Evolutionary conservation across 176 grass and related monocot species (phyloP), one percentile per base, ranked within the genome.

Genomic region (Carex parvula): DNA sequence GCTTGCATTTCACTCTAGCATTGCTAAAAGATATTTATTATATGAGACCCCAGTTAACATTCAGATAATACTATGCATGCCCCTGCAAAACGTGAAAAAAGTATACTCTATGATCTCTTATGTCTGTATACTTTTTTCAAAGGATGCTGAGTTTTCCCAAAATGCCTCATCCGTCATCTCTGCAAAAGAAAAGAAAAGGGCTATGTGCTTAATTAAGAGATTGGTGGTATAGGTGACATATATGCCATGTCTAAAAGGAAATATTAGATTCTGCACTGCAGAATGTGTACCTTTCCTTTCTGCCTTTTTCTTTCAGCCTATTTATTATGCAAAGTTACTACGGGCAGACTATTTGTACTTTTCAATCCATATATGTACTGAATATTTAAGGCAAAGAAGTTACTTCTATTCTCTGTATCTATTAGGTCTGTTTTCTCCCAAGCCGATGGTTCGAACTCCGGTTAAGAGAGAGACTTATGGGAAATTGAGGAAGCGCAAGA

Each of bases 361-460:
- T 17, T 58, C 22, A 79, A 79, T 60, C 29, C 10, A n/a, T 50
- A 53, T 39, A 73, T 75, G 13, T 46, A 12, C 44, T 22, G 39
- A 75, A 3, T 18, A 59, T 54, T 79, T 6, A 60, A 20, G 57
- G 29, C 20, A 17, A 60, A 60, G 12, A 16, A 54, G 52, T 17
- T 80, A 20, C 29, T 39, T 52, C 20, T 82, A 7, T 52, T 60
- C 17, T 39, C 37, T 82, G 9, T 63, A 81, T 79, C 6, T 82
- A 50, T 10, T 82, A 95, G 91, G 87, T 54, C 16, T 72, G 60
- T 80, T 64, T 56, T 97, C 88, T 67, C 88, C 91, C 75, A 92
- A 87, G 87, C 90, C 90, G 86, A 81, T 54, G 22, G 90, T 99
- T 56, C 85, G 32, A 60, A 99, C 93, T 81, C 96, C 96, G 70